Base-by-base conservation (phyloP, 2,329 filamentous ascomycete species). In the Calonectria naviculata region DNA sequence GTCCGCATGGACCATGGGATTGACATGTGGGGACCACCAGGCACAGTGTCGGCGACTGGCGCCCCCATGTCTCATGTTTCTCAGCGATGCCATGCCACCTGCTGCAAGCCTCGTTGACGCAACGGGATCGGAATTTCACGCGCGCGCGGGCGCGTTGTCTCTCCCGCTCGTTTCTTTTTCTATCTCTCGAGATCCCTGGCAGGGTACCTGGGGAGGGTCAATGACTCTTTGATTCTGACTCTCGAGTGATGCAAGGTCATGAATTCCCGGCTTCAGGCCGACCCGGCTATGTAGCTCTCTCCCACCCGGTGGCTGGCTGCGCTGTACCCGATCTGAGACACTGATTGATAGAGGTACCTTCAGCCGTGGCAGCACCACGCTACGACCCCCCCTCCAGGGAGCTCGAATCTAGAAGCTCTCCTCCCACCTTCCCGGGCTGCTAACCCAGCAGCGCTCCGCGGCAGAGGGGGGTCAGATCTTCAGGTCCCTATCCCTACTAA, bases 1-100 rank as follows among this genome's bases (percentile, higher is more conserved):
- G 71, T 60, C 62, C 70, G 75, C 75, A 78, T 77, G 62, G 72
- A 65, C 71, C 74, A 74, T 64, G 56, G 42, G 70, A 72, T 75
- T 78, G 71, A 49, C 36, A 17, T 29, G 65, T 68, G 65, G 69
- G 52, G 68, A 17, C n/a, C 17, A 19, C 52, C 52, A 58, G 52
- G 52, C 21, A 56, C 52, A 47, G 56, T 67, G 65, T 62, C 56
- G 68, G 56, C 41, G 41, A n/a, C 17, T 12, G n/a, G 42, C 9
- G 8, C 31, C 52, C 49, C 52, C 52, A 58, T 58, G 52, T 44
- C 56, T 47, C 34, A 24, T 26, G 56, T 66, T 66, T 54, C 68
- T 21, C 41, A 60, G 34, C 15, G 44, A 67, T 67, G 36, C 64
- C 58, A 74, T 71, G 71, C 68, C 38, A 42, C 56, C 56, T 47